Percentiles rank a stretch among this genome's conserved stretches.
These are phyloP conservation scores for Buddleja alternifolia DNA, from an alignment of 257 asterid species.

Conservation along the genomic window DNA sequence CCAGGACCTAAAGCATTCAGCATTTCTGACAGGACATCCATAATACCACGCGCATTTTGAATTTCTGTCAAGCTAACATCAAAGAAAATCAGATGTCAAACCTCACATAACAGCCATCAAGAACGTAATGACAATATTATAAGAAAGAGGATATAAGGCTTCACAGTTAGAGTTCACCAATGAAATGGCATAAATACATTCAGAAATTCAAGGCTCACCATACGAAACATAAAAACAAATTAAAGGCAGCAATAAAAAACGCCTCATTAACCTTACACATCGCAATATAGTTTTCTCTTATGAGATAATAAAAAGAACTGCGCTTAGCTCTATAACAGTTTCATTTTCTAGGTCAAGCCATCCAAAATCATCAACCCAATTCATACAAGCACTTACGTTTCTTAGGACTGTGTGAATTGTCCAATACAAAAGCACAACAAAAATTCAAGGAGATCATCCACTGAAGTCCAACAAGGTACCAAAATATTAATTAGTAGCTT, in stretches of 20 bases:
- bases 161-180: neutral
- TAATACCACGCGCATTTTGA: conserved; percentile 86
- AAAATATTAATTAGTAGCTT: neutral
- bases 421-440: neutral
- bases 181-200: neutral
- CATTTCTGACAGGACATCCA: conserved; percentile 92
- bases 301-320: neutral
- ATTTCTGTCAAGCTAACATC: conserved; percentile 66
- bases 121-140: conserved; percentile 18
- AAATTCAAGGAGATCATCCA: neutral
- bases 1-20: conserved; percentile 72
- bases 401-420: neutral
- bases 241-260: neutral
- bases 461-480: conserved; percentile 1
- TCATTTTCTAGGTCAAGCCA: conserved; percentile 3
- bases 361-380: neutral
- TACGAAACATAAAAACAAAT: neutral
- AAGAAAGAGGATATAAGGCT: neutral
- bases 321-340: neutral
- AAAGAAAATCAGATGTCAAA: conserved; percentile 9
- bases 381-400: neutral
- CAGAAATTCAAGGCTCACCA: neutral
- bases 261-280: neutral
- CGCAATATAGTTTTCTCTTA: neutral
- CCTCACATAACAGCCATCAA: neutral